Base-by-base conservation (phyloP, 176 grass and related monocot species). In the Musa schizocarpa region DNA sequence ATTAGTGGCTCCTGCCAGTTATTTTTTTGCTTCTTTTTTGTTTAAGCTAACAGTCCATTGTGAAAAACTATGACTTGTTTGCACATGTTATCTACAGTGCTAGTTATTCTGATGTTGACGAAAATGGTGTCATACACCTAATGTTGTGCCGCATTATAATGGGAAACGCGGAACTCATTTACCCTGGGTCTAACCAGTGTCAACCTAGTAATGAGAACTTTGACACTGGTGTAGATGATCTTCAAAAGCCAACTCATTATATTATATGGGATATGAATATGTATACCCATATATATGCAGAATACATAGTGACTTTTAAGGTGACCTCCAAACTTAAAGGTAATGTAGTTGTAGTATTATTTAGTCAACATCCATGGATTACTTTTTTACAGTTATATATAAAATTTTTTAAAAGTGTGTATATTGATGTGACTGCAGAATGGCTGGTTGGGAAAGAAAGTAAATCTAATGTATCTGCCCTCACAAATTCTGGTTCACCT, bases 121-220 rank as follows among this genome's bases (percentile, higher is more conserved):
- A 98, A 89, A 85, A 91, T 80, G 78, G 84, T 77, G 82, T 94
- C 51, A 63, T 92, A 21, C 83, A 85, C 84, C 82, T 99, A 88
- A 93, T 99, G 82, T 82, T 99, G 20, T 99, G 95, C 85, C 91
- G 90, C 65, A 85, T 99, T 71, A 82, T 99, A 76, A 88, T 99
- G 88, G 96, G 91, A 77, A 99, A 95, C 56, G 86, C 89, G 76
- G 91, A 94, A 83, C 73, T 89, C 78, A 85, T 99, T 80, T 78
- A 77, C 63, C 82, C 63, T 73, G 96, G 91, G 81, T 99, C 88
- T 75, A 87, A 88, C 74, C 91, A 94, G 79, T 74, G 68, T 79
- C 71, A 23, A 53, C 82, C 96, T 76, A 94, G 90, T 85, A 89
- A 71, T 69, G 74, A 80, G 25, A 82, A 78, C 82, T 92, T 89